Evolutionary conservation across 2,329 filamentous ascomycete genomes (phyloP), one percentile per base, ranked within the genome.

Genomic region (Phyllachora maydis): DNA sequence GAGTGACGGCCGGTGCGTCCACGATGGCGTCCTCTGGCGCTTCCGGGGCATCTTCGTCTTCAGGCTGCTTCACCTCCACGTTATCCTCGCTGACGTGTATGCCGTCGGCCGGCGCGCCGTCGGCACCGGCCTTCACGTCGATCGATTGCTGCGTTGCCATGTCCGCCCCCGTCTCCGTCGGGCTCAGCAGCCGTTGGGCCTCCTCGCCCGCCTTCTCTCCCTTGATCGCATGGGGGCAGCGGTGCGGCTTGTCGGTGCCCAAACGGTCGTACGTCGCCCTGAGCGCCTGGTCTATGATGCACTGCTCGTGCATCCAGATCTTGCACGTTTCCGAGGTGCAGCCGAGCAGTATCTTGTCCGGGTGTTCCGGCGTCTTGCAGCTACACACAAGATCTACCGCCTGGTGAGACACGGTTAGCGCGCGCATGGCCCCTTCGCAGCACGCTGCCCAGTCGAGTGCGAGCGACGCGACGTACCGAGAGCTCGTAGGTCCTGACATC

Each of bases 281-380:
- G 8, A 70, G 48, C 4, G 58, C 51, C 9, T 64, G 56, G 33
- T 66, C 55, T 16, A 55, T 47, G n/a, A 74, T 47, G 33, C 68
- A 74, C 21, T 67, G 58, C 26, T 65, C 55, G 33, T 74, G 68
- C 28, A 73, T 55, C 68, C 68, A 73, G 25, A 54, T 56, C 24
- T 54, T 54, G 38, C 68, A 74, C 2, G 42, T 36, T 8, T 52
- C 36, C 28, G 56, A 57, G 7, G 55, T 56, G 42, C 67, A 74
- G 26, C 62, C 59, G 23, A 70, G 53, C 18, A 72, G 43, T 12
- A 54, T 53, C 34, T 59, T 62, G 32, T 72, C 65, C 13, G 67
- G 67, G 30, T 72, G 68, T 32, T 65, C 63, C 19, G 66, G 65
- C 4, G 52, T 53, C 28, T 54, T 49, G 43, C 68, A 74, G 35